phyloP scores from a whole-genome alignment of 352 stramenopile species.

The Pythium sukuiense region DNA sequence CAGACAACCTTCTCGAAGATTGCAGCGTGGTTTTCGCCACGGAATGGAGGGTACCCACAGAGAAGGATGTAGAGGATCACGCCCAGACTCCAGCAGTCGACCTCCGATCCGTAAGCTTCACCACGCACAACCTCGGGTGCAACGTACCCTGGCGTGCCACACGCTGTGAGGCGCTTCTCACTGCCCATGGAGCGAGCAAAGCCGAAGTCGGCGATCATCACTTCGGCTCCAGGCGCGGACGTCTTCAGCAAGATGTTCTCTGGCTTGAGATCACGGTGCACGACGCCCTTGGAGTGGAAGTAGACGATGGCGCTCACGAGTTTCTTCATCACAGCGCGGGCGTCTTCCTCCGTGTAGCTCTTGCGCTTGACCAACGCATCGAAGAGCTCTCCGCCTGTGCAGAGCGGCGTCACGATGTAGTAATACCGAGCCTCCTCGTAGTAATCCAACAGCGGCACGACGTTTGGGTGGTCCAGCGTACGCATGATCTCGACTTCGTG shows the following conservation, averaged over 20 bases:
- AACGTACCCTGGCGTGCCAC: no score
- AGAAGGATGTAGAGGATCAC: constrained; percentile 95
- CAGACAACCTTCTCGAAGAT: constrained; percentile 74
- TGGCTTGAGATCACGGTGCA: constrained; percentile 90
- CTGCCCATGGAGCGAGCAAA: constrained; percentile 75
- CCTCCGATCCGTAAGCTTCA: constrained; percentile 81
- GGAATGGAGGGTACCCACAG: constrained; percentile 91
- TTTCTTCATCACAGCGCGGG: constrained; percentile 87
- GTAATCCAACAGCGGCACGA: constrained; percentile 73
- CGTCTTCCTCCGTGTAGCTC: constrained; percentile 95
- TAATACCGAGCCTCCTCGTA: constrained; percentile 78
- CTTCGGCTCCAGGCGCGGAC: constrained; percentile 57
- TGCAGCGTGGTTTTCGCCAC: constrained; percentile 63
- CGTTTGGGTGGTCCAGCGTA: constrained; percentile 68
- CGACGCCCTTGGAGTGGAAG: constrained; percentile 92
- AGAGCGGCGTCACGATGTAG: constrained; percentile 89
- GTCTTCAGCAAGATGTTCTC: constrained; percentile 90
- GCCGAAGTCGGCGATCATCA: constrained; percentile 91
- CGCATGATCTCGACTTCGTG: constrained; percentile 76
- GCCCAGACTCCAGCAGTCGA: constrained; percentile 94
- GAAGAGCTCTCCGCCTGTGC: constrained; percentile 96
- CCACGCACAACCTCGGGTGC: constrained; percentile 92
- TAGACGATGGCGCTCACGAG: constrained; percentile 92
- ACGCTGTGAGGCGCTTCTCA: constrained; percentile 57
- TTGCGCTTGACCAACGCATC: constrained; percentile 92